Evolutionary conservation across 306 rosid species (phyloP).

Genomic region (Pterocarpus santalinus): DNA sequence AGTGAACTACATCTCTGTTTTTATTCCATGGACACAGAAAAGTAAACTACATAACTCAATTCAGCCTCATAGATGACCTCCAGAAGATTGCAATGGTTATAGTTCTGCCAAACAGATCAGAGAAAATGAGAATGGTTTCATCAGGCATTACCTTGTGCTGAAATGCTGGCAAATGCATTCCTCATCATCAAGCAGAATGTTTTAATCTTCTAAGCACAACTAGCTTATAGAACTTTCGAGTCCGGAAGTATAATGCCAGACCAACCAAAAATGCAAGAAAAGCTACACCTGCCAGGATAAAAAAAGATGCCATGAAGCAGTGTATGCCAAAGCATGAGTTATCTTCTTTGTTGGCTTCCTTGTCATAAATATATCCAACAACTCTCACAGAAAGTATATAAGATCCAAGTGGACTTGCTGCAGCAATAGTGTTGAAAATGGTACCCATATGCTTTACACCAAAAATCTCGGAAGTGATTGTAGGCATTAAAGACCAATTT

Average conservation of each 20-base stretch:
- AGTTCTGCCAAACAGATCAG: constrained; percentile 29
- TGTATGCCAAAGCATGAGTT: constrained; percentile 68
- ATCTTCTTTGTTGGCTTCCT: constrained; percentile 56
- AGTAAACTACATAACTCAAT: constrained; percentile 20
- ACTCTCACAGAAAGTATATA: constrained; percentile 81
- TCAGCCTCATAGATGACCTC: constrained; percentile 23
- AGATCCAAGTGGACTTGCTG: constrained; percentile 87
- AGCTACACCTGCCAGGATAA: constrained; percentile 76
- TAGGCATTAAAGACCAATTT: constrained; percentile 95
- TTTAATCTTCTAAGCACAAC: constrained; percentile 62
- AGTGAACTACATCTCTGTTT: not conserved
- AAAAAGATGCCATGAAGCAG: constrained; percentile 79
- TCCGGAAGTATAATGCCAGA: constrained; percentile 66
- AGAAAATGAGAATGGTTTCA: constrained; percentile 41
- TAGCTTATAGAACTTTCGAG: constrained; percentile 65
- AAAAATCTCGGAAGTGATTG: constrained; percentile 82
- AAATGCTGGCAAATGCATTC: constrained; percentile 24
- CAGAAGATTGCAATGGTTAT: not conserved
- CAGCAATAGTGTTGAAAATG: constrained; percentile 82
- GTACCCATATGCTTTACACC: constrained; percentile 91
- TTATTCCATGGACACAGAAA: not conserved
- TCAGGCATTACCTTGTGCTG: constrained; percentile 42
- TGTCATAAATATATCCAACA: constrained; percentile 81
- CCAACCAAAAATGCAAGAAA: constrained; percentile 69
- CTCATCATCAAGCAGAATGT: constrained; percentile 46